These are phyloP conservation scores for Boletus vinaceobasis DNA, from an alignment of 768 basidiomycete genomes.

Conservation along the genomic window DNA sequence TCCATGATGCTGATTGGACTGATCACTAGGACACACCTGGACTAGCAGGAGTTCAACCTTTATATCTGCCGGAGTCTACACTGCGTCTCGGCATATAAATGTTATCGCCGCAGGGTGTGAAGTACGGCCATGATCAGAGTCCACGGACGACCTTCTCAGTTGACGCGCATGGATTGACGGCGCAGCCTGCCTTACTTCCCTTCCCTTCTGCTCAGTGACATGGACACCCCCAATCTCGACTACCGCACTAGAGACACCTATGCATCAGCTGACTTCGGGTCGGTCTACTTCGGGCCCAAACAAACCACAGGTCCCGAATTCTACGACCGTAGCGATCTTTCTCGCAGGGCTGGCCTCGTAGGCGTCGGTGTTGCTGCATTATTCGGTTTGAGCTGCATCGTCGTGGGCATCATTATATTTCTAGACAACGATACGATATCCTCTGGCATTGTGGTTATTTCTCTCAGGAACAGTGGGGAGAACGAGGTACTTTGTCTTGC, in stretches of 20 bases:
- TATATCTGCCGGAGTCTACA: background rate
- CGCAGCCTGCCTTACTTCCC: background rate
- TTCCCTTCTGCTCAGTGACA: background rate
- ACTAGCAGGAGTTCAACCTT: background rate
- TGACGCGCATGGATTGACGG: background rate
- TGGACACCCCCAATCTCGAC: background rate
- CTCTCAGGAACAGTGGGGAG: conserved; percentile 11
- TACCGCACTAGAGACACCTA: conserved; percentile 6
- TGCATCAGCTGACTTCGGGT: conserved; percentile 18
- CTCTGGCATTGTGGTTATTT: conserved; percentile 22
- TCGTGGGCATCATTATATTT: conserved; percentile 22
- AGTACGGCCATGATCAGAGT: background rate
- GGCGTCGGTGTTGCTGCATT: conserved; percentile 23
- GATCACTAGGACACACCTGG: background rate
- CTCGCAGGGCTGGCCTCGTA: conserved; percentile 22
- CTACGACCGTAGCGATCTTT: conserved; percentile 25
- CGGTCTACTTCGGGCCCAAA: conserved; percentile 18
- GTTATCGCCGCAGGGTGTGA: background rate
- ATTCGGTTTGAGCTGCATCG: conserved; percentile 24
- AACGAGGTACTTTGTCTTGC: conserved; percentile 22
- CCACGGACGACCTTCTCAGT: background rate
- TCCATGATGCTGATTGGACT: background rate
- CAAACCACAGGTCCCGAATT: conserved; percentile 25
- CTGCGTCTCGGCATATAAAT: background rate
- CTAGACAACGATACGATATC: conserved; percentile 21